Evolutionary conservation across 2,329 filamentous ascomycete species (phyloP).

Genomic region (Trichoderma koningiopsis): DNA sequence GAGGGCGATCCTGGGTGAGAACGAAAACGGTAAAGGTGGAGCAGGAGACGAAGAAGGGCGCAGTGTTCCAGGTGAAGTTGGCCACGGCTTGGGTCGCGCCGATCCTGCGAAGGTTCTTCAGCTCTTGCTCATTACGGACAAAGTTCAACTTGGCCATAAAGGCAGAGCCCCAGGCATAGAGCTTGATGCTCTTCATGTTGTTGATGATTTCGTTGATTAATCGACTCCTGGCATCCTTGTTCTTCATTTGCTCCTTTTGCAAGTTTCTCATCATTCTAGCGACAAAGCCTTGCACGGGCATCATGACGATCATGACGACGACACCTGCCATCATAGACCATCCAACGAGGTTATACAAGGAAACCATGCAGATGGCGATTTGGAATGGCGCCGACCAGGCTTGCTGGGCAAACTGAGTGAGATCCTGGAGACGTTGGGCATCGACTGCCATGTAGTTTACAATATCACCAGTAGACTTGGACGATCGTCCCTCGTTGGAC

Average conservation of each 20-base stretch:
- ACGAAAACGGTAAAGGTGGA: conserved; percentile 96
- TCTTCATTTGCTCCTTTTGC: conserved; percentile 98
- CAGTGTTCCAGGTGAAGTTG: conserved; percentile 98
- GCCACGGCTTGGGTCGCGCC: conserved; percentile 91
- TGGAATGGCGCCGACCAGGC: conserved; percentile 97
- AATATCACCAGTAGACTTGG: conserved; percentile 94
- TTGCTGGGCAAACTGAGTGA: conserved; percentile 94
- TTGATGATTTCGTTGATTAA: conserved; percentile 97
- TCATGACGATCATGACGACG: conserved; percentile 95
- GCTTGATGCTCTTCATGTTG: conserved; percentile 99
- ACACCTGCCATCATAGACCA: conserved; percentile 95
- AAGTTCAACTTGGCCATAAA: conserved; percentile 98
- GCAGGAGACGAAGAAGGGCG: conserved; percentile 96
- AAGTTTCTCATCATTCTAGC: conserved; percentile 90
- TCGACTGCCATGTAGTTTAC: conserved; percentile 99
- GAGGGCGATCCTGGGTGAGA: conserved; percentile 73
- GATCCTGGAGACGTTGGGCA: conserved; percentile 89
- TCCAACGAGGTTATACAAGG: conserved; percentile 92
- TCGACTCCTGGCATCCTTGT: conserved; percentile 91
- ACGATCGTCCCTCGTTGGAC: conserved; percentile 86
- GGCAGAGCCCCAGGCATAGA: conserved; percentile 95
- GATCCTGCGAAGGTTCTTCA: conserved; percentile 94
- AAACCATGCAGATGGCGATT: conserved; percentile 92
- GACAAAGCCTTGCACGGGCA: conserved; percentile 91
- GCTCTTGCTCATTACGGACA: conserved; percentile 91